phyloP scores from a whole-genome alignment of 2,329 filamentous ascomycete species.

The Hymenoscyphus fructigenus region DNA sequence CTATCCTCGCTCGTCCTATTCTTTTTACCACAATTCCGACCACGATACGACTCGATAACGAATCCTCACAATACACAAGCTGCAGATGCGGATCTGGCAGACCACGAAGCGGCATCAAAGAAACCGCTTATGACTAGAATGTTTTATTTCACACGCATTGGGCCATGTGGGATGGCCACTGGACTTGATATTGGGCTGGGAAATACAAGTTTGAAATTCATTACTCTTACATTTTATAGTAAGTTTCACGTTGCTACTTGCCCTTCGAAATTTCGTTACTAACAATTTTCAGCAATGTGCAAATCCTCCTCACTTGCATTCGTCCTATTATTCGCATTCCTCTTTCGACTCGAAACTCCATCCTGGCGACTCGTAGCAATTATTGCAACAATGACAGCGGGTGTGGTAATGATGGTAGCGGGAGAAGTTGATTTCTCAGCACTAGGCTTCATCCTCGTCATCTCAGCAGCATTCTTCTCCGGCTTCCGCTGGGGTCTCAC shows the following conservation, averaged over 20 bases:
- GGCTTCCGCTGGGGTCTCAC: conserved; percentile 99
- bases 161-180: conserved; percentile 88
- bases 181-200: conserved; percentile 94
- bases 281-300: conserved; percentile 71
- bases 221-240: conserved; percentile 95
- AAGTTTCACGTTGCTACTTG: conserved; percentile 37
- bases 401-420: conserved; percentile 97
- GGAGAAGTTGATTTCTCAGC: conserved; percentile 89
- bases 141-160: conserved; percentile 91
- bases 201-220: conserved; percentile 94
- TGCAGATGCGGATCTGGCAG: conserved; percentile 31
- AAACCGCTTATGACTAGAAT: conserved; percentile 74
- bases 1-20: conserved; percentile 77
- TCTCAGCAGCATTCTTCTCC: conserved; percentile 89
- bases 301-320: conserved; percentile 96
- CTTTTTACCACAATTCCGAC: conserved; percentile 79
- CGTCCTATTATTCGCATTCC: conserved; percentile 90
- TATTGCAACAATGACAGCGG: conserved; percentile 86
- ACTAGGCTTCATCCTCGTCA: conserved; percentile 87
- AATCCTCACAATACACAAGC: conserved; percentile 35
- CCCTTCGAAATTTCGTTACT: conserved; percentile 3
- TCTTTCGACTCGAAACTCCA: conserved; percentile 86
- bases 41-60: conserved; percentile 46
- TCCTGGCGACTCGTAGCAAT: conserved; percentile 84
- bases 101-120: conserved; percentile 34